A percentile compares a stretch with the other conserved stretches of the same genome.
These are phyloP conservation scores for Niveomyces coronatus DNA, from an alignment of 2,329 filamentous ascomycete genomes.

Conservation along the genomic window DNA sequence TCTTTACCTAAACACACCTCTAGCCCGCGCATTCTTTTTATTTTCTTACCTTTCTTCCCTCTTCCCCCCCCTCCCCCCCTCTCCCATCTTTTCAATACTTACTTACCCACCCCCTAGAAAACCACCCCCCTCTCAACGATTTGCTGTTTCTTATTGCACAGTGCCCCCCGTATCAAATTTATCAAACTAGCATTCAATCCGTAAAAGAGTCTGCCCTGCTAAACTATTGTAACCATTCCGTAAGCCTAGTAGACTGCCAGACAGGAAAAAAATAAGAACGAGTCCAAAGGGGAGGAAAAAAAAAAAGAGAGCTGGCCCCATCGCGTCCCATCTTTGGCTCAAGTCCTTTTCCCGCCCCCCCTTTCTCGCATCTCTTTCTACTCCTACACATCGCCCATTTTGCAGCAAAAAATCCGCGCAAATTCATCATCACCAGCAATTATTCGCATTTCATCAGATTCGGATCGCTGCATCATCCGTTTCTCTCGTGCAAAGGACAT, in stretches of 20 bases:
- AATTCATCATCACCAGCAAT: slow-evolving; percentile 15
- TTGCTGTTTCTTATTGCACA: slow-evolving; percentile 2
- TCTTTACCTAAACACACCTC: slow-evolving; percentile 3
- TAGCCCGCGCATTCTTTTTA: no score
- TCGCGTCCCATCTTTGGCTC: slow-evolving; percentile 7
- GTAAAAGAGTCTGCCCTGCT: slow-evolving; percentile 6
- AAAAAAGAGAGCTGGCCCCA: slow-evolving; percentile 6
- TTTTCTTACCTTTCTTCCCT: neutral
- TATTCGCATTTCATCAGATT: slow-evolving; percentile 33
- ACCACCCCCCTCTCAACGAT: slow-evolving; percentile 3
- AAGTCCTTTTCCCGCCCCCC: slow-evolving; percentile 8
- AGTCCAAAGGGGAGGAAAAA: slow-evolving; percentile 10
- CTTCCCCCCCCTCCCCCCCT: neutral
- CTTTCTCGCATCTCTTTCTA: slow-evolving; percentile 12
- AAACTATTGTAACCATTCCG: slow-evolving; percentile 19
- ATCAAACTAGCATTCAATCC: slow-evolving; percentile 10
- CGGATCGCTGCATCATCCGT: slow-evolving; percentile 22
- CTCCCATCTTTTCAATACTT: no score
- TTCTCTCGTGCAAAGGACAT: slow-evolving; percentile 25
- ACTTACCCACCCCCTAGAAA: no score
- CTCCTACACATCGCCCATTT: slow-evolving; percentile 20
- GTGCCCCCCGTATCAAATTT: slow-evolving; percentile 8
- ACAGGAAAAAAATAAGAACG: no score
- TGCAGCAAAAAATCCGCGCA: slow-evolving; percentile 19
- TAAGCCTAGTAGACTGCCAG: no score